These are phyloP conservation scores for Penicillium sp. DNA, from an alignment of 2,329 filamentous ascomycete species.

Conservation along the genomic window DNA sequence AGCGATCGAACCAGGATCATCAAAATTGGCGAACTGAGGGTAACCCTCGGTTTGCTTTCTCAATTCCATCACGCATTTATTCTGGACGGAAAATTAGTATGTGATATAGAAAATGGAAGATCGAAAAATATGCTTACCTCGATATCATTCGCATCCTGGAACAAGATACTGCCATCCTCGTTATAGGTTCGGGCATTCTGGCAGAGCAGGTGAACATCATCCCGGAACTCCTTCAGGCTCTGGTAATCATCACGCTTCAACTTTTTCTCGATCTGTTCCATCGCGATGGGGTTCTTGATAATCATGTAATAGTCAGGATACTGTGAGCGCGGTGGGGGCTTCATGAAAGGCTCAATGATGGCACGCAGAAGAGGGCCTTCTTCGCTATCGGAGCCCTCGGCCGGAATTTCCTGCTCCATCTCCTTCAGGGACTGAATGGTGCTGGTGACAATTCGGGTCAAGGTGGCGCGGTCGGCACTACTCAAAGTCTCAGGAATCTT, in stretches of 20 bases:
- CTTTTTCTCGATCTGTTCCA: conserved; percentile 91
- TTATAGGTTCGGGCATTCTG: conserved; percentile 95
- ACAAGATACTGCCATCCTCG: conserved; percentile 89
- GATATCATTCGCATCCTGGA: conserved; percentile 88
- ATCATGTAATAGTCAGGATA: conserved; percentile 96
- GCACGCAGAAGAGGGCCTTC: conserved; percentile 65
- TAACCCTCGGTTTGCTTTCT: conserved; percentile 55
- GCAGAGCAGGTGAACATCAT: conserved; percentile 81
- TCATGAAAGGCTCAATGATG: conserved; percentile 92
- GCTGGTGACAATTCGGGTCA: conserved; percentile 76
- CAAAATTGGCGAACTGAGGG: conserved; percentile 59
- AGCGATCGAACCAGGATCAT: conserved; percentile 47
- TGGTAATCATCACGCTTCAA: conserved; percentile 96
- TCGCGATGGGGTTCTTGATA: conserved; percentile 89
- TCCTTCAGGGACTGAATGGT: conserved; percentile 80
- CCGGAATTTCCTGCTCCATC: conserved; percentile 71
- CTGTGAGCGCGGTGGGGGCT: conserved; percentile 81
- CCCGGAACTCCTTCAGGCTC: conserved; percentile 74
- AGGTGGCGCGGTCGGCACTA: conserved; percentile 67
- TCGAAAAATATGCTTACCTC: conserved; percentile 63
- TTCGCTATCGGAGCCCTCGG: conserved; percentile 53
- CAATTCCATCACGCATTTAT: conserved; percentile 54
- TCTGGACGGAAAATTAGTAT: conserved; percentile 29
- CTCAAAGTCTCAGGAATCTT: conserved; percentile 69
- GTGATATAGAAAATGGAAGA: neutral